Base-by-base conservation (phyloP, 371 early-diverging fungal genomes). In the Mortierella sp. region DNA sequence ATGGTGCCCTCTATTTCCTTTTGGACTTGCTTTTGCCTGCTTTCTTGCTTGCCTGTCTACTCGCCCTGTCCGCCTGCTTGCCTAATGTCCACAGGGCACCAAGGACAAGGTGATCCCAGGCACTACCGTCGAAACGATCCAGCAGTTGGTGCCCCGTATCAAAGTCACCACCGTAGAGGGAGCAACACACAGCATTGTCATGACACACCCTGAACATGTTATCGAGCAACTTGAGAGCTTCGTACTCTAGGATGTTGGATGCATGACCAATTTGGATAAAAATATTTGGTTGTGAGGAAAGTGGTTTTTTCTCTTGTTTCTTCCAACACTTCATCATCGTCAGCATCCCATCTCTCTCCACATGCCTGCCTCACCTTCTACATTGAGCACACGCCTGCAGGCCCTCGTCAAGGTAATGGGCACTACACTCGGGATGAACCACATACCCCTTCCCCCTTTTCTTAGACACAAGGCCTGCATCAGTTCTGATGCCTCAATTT, bases 111-210 rank as follows among this genome's bases (percentile, higher is more conserved):
- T 76, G 8, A 50, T 76, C 7, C 77, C 69, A 14, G 77, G 47
- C 17, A 60, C 69, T n/a, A 65, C 69, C 10, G 60, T 76, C 19
- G 54, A 53, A 16, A 57, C 56, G 8, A 21, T 76, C 2, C 61
- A 68, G 43, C 28, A 47, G 25, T 27, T 76, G 39, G 53, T 76
- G 24, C 77, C 77, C 34, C 25, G 69, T 29, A 54, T 68, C 54
- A 68, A 65, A 28, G 65, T 65, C 7, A 69, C 77, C 54, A 51
- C 34, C 44, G 62, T 76, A 1, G 62, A 61, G 22, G 69, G 65
- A 14, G 77, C 77, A 13, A 69, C 77, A 0, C 77, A 76, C 39
- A 68, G 69, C 28, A 68, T 76, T 45, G 54, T 54, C 10, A 69
- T 76, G 69, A 76, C 77, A 21, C 77, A 76, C 22, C 61, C 64